Evolutionary conservation across 371 early-diverging fungal species (phyloP).

Genomic region (Mucor piriformis): DNA sequence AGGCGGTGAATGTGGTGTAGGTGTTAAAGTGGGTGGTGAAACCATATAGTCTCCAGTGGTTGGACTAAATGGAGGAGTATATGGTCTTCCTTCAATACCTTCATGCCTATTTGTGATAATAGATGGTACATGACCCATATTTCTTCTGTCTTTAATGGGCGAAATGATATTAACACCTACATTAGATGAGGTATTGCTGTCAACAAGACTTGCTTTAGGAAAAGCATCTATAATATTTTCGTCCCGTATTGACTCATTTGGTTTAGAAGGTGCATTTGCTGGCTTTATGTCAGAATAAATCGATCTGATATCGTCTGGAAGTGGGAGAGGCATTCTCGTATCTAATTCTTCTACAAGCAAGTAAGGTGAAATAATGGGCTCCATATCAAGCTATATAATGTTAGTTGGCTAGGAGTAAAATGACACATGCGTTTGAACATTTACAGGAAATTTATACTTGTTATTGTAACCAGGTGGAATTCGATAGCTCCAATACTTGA

Average conservation of each 20-base stretch:
- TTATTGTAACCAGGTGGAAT: slow-evolving; percentile 35
- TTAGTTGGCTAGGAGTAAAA: too few species aligned
- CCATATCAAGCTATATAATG: slow-evolving; percentile 13
- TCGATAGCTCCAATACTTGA: slow-evolving; percentile 32
- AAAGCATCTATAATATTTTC: too few species aligned
- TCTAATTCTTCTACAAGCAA: slow-evolving; percentile 10
- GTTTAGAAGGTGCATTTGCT: too few species aligned
- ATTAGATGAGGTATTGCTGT: background rate
- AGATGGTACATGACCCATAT: slow-evolving; percentile 5
- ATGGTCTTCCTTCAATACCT: background rate
- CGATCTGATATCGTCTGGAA: background rate
- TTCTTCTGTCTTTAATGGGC: slow-evolving; percentile 14
- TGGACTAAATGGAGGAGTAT: slow-evolving; percentile 7
- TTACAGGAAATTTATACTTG: slow-evolving; percentile 15
- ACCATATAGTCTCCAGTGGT: background rate
- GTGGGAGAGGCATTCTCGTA: background rate
- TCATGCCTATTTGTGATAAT: slow-evolving; percentile 1
- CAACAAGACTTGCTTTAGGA: too few species aligned
- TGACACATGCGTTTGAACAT: background rate
- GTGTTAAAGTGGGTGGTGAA: background rate
- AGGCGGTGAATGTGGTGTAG: too few species aligned
- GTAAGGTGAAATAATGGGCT: slow-evolving; percentile 7
- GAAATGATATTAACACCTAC: background rate
- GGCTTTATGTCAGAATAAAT: too few species aligned
- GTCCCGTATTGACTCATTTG: too few species aligned